Evolutionary conservation across 345 rosid species (phyloP), one percentile per base, ranked within the genome.

Genomic region (Capsella bursapastoris): DNA sequence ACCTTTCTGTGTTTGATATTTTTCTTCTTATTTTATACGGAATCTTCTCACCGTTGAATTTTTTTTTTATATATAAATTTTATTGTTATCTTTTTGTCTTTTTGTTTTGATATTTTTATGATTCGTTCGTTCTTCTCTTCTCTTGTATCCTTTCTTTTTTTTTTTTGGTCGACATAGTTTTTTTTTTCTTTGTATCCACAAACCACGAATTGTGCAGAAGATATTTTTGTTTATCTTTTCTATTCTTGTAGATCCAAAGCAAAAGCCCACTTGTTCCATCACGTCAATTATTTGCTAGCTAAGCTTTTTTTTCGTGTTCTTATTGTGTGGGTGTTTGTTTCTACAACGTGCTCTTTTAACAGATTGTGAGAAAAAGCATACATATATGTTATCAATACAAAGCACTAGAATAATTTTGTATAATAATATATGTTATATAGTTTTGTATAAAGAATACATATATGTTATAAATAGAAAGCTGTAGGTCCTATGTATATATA

Each of bases 41-140:
- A 65, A 57, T 77, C 72, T 64, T 55, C 72, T 29, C 72, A 57
- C 53, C 67, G 60, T 70, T 57, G 4, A 49, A 65, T 64, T 69
- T 8, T 2, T 9, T 58, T 64, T 62, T 5, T 31, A n/a, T n/a
- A n/a, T n/a, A n/a, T n/a, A n/a, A n/a, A n/a, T n/a, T n/a, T 22
- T 11, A 3, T 57, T 58, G 16, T 29, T 64, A 49, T 16, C 7
- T n/a, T 47, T 47, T n/a, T 71, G 73, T 77, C 72, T 58, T 65
- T 58, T 71, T 66, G 62, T 65, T 65, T 38, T 77, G 66, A 77
- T 70, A 70, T 70, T 76, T 64, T 75, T 40, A 2, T 57, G 60
- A 6, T 40, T 44, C 71, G 60, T 61, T 50, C 71, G 60, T 61
- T 50, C 25, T 22, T 22, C 1, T 18, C 22, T 18, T 18, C 51